Evolutionary conservation across 805 yeast genomes (phyloP).

Genomic region (Kazachstania bromeliacearum): DNA sequence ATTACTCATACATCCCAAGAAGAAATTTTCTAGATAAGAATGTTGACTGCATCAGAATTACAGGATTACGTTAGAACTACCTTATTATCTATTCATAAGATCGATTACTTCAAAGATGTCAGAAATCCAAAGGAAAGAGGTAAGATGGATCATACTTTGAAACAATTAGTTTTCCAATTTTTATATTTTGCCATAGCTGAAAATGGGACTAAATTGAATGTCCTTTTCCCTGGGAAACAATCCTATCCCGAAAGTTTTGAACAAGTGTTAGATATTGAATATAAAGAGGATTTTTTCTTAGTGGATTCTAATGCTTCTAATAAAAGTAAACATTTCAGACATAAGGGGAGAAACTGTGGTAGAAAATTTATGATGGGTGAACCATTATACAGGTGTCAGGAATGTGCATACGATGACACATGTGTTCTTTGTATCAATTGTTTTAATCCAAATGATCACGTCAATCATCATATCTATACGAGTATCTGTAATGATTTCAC

Average conservation of each 20-base stretch:
- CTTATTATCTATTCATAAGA: slow-evolving; percentile 15
- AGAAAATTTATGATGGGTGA: slow-evolving; percentile 51
- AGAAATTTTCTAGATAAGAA: no score
- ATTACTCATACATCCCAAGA: no score
- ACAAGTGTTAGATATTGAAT: slow-evolving; percentile 12
- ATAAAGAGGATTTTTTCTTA: slow-evolving; percentile 7
- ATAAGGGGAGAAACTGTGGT: slow-evolving; percentile 61
- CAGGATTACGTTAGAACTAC: slow-evolving; percentile 4
- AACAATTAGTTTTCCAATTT: slow-evolving; percentile 19
- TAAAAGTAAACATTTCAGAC: slow-evolving; percentile 27
- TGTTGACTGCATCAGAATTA: no score
- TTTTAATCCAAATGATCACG: slow-evolving; percentile 60
- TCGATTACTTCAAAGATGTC: slow-evolving; percentile 13
- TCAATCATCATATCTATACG: slow-evolving; percentile 51
- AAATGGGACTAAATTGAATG: slow-evolving; percentile 31
- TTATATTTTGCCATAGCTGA: slow-evolving; percentile 30
- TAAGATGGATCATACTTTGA: slow-evolving; percentile 20
- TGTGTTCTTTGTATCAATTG: slow-evolving; percentile 71
- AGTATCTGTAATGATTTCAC: slow-evolving; percentile 39
- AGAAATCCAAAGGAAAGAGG: slow-evolving; percentile 24
- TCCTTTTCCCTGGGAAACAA: slow-evolving; percentile 24
- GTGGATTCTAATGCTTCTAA: slow-evolving; percentile 3
- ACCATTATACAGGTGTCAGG: slow-evolving; percentile 61
- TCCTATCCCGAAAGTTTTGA: slow-evolving; percentile 14
- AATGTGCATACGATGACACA: slow-evolving; percentile 69